These are phyloP conservation scores for Lyophyllum decastes DNA, from an alignment of 768 basidiomycete species.

Conservation along the genomic window DNA sequence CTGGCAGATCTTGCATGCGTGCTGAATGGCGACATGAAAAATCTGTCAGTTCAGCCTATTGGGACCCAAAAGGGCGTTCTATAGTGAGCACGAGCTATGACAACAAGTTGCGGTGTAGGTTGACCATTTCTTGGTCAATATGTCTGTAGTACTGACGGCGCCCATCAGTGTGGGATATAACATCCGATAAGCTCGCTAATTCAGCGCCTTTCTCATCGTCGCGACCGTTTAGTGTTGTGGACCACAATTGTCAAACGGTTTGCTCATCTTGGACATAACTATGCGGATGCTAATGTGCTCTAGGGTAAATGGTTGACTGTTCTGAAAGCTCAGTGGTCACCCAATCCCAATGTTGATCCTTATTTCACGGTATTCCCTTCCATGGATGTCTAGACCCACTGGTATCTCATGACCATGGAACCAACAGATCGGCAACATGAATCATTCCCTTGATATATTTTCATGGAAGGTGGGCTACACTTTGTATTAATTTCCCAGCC, in stretches of 20 bases:
- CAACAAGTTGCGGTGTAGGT: conserved; percentile 70
- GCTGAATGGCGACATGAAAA: conserved; percentile 72
- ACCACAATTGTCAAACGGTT: conserved; percentile 83
- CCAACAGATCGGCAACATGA: conserved; percentile 72
- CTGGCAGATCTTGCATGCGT: conserved; percentile 57
- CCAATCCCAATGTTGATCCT: conserved; percentile 78
- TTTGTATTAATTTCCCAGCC: not conserved
- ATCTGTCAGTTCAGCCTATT: conserved; percentile 81
- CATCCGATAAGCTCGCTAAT: conserved; percentile 47
- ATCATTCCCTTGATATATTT: conserved; percentile 74
- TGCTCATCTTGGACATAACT: conserved; percentile 15
- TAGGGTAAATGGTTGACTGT: conserved; percentile 85
- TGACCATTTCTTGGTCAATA: not conserved
- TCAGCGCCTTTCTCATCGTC: conserved; percentile 57
- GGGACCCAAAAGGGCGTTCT: conserved; percentile 79
- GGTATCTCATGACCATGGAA: not conserved
- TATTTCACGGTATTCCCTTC: conserved; percentile 72
- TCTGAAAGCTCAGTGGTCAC: conserved; percentile 75
- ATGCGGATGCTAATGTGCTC: not conserved
- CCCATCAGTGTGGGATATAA: conserved; percentile 73
- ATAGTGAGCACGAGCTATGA: conserved; percentile 89
- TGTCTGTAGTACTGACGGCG: not conserved
- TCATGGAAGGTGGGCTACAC: conserved; percentile 58
- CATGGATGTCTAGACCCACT: not conserved
- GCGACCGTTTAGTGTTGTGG: conserved; percentile 61